Conservation (phyloP, 179 eudicot species). For the Spergularia azorica region DNA sequence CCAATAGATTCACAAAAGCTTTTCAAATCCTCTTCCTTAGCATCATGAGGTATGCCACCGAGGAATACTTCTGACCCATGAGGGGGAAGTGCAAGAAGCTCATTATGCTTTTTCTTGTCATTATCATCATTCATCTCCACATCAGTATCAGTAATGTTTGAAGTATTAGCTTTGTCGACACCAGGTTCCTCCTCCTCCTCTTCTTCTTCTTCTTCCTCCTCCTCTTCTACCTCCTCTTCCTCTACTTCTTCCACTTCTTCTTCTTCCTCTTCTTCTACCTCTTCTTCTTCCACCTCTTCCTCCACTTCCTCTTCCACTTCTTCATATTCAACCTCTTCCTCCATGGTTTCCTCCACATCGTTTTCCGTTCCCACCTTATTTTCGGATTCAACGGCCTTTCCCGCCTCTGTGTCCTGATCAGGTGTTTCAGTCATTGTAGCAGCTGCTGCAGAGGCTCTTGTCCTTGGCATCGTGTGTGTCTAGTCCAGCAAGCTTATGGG, state of each 20-base stretch:
- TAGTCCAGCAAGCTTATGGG: slow-evolving; percentile 52
- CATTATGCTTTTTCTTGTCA: slow-evolving; percentile 55
- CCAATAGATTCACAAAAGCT: slow-evolving; percentile 82
- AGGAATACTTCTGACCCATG: slow-evolving; percentile 95
- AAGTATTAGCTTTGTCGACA: slow-evolving; percentile 34
- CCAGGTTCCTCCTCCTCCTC: slow-evolving; percentile 47
- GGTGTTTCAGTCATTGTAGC: slow-evolving; percentile 41
- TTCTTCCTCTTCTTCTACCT: slow-evolving; percentile 57
- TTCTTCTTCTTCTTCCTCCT: slow-evolving; percentile 46
- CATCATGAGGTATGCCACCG: slow-evolving; percentile 83
- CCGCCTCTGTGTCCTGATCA: slow-evolving; percentile 47
- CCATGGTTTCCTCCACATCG: slow-evolving; percentile 71
- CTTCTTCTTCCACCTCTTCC: slow-evolving; percentile 70
- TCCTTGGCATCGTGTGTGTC: slow-evolving; percentile 77
- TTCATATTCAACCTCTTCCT: slow-evolving; percentile 72
- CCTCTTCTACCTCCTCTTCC: slow-evolving; percentile 66
- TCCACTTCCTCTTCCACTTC: slow-evolving; percentile 68
- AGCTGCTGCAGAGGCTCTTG: slow-evolving; percentile 55
- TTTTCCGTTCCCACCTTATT: slow-evolving; percentile 67
- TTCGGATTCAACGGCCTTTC: slow-evolving; percentile 50
- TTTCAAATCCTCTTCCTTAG: slow-evolving; percentile 72
- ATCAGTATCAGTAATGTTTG: slow-evolving; percentile 41
- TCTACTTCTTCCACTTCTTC: slow-evolving; percentile 62
- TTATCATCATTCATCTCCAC: slow-evolving; percentile 52
- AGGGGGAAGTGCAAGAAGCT: slow-evolving; percentile 92